Base-by-base conservation (phyloP, 345 rosid species). In the Rhodamnia rubescens region DNA sequence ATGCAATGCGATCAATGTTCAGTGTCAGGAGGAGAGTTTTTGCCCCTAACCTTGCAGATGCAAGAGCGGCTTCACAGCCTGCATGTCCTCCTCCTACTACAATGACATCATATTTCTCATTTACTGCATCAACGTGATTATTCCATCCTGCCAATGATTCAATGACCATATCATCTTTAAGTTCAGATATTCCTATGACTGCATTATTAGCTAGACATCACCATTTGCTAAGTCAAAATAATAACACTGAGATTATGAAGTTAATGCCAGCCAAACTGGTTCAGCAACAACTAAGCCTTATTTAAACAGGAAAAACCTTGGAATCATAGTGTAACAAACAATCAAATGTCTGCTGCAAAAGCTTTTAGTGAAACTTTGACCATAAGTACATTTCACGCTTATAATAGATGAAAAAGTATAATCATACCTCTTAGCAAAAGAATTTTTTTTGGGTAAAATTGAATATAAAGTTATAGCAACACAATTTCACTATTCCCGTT, bases 51-150 rank as follows among this genome's bases (percentile, higher is more conserved):
- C 96, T 92, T 82, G 99, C 98, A 59, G 99, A 95, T 7, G 99
- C 95, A 85, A 97, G 94, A 7, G 98, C 96, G 11, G 98, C 96
- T 92, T 96, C 98, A 83, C 98, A 95, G 22, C 98, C 98, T 22
- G 98, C 96, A 83, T 96, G 99, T 42, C 99, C 99, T 53, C 94
- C 99, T 85, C 98, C 98, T 85, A 97, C 98, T 85, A 97, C 99
- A 58, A 97, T 94, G 7, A 97, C 99, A 56, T 95, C 98, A 80
- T 88, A 95, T 83, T 85, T 95, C 85, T 96, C 97, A 56, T 91
- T 96, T 74, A 16, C 87, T 15, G 86, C 90, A 83, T 85, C 92
- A 36, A n/a, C 54, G 44, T n/a, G 74, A 50, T 81, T 56, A 32
- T 58, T 85, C 90, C 90, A 84, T 16, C 89, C 94, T 89, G 90